Evolutionary conservation across 2,329 filamentous ascomycete genomes (phyloP).

Genomic region (Fusarium miscanthi): DNA sequence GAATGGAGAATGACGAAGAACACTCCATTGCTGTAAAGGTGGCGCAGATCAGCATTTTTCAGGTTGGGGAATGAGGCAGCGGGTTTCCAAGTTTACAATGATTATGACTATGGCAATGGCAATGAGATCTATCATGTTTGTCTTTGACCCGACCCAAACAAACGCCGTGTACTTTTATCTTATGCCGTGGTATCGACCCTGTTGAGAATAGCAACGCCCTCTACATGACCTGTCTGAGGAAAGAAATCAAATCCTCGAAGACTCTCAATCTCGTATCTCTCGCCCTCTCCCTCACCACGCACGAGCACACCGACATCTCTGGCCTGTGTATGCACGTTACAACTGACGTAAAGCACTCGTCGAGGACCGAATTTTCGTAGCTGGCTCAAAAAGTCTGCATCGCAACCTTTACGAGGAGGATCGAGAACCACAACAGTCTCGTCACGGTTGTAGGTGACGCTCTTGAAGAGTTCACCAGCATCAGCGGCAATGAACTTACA

Average conservation of each 20-base stretch:
- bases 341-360: conserved; percentile 92
- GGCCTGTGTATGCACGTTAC: conserved; percentile 98
- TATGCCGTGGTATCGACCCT: conserved; percentile 55
- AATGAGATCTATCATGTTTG: conserved; percentile 26
- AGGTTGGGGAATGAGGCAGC: conserved; percentile 12
- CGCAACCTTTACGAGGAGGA: conserved; percentile 95
- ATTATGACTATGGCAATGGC: conserved; percentile 31
- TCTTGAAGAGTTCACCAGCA: conserved; percentile 83
- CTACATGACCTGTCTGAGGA: conserved; percentile 82
- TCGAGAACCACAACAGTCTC: conserved; percentile 96
- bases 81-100: conserved; percentile 27
- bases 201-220: conserved; percentile 74
- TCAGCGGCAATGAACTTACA: conserved; percentile 92
- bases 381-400: conserved; percentile 84
- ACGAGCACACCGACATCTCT: conserved; percentile 91
- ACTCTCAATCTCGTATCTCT: conserved; percentile 86
- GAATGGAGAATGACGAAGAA: conserved; percentile 5
- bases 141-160: conserved; percentile 6
- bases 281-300: conserved; percentile 65
- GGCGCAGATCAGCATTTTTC: conserved; percentile 8
- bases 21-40: conserved; percentile 9
- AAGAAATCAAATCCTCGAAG: conserved; percentile 97
- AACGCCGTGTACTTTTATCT: conserved; percentile 20
- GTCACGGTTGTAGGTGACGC: conserved; percentile 76
- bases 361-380: conserved; percentile 80